Conservation (phyloP, 495 filamentous ascomycete species). For the Trichoderma erinaceum region DNA sequence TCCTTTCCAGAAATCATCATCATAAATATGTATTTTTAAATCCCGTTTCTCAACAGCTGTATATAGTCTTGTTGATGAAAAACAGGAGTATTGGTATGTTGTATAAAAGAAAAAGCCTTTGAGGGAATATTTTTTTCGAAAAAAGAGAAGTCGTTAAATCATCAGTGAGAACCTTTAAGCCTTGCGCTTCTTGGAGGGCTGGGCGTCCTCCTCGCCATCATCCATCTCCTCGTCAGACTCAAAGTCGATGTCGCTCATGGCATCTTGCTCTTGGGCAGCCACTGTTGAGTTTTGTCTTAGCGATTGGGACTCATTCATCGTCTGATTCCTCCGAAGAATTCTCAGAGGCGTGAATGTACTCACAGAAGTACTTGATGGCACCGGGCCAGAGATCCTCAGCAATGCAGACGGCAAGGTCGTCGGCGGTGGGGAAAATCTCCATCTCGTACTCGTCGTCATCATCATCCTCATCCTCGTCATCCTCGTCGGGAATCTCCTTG, state of each 20-base stretch:
- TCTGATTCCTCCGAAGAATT: conserved; percentile 5
- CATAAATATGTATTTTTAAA: neutral
- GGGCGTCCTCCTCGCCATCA: conserved; percentile 38
- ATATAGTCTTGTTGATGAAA: neutral
- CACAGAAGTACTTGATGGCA: conserved; percentile 87
- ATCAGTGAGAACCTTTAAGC: conserved; percentile 20
- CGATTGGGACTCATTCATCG: neutral
- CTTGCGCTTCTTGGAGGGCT: conserved; percentile 43
- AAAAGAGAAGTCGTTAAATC: conserved; percentile 3
- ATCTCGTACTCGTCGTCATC: conserved; percentile 50
- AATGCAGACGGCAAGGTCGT: conserved; percentile 69
- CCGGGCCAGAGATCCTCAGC: conserved; percentile 82
- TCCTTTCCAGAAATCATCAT: neutral
- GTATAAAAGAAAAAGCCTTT: neutral
- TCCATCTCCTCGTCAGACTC: conserved; percentile 46
- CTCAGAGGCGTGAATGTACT: conserved; percentile 31
- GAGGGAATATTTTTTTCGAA: neutral
- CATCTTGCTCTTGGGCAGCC: conserved; percentile 56
- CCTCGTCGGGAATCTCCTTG: conserved; percentile 47
- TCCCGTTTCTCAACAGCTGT: neutral
- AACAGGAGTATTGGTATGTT: neutral
- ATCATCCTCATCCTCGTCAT: conserved; percentile 49
- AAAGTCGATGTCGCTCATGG: conserved; percentile 52
- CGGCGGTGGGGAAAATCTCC: conserved; percentile 77
- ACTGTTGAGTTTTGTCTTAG: conserved; percentile 34